Evolutionary conservation across 495 filamentous ascomycete genomes (phyloP), one percentile per base, ranked within the genome.

Genomic region (Neurospora sp.): DNA sequence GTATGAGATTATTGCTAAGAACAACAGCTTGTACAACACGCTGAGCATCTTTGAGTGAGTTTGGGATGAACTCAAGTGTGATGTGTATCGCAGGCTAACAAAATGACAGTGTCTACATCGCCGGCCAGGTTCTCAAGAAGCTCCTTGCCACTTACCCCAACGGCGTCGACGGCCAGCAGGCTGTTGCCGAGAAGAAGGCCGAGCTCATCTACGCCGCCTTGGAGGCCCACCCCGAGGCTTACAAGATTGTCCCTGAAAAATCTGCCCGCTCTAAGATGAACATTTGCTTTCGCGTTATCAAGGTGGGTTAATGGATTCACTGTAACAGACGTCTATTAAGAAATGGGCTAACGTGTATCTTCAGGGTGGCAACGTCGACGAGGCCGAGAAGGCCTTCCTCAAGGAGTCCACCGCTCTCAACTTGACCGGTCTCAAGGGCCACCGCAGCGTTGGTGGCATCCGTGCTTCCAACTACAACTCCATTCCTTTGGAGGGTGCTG

Each of bases 11-110:
- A 89, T 92, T 43, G 91, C 92, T 24, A 94, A 94, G 85, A 94
- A 94, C 82, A 94, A 94, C 84, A 93, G 90, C 74, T 85, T 98
- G 71, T 97, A 97, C 84, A 98, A 97, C 84, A 98, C 95, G 3
- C 86, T 98, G 36, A 93, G 92, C 74, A 97, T 98, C 77, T 97
- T 98, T 82, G 93, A 93, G 84, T 89, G 78, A 71, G 85, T 76
- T 38, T 9, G 0, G 13, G 19, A 2, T 43, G 19, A 6, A 13
- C 3, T 40, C n/a, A 31, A 38, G 3, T 21, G 39, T 10, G 0
- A 39, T 42, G 39, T 70, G 15, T 40, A 31, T 42, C 5, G 40
- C 13, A 38, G 28, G 45, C 73, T 76, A 71, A 75, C 40, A 34
- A n/a, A 21, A 4, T n/a, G 43, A 19, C 9, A 89, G 88, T 76